These are phyloP conservation scores for Hypoxylon trugodes DNA, from an alignment of 495 filamentous ascomycete species.

Conservation along the genomic window DNA sequence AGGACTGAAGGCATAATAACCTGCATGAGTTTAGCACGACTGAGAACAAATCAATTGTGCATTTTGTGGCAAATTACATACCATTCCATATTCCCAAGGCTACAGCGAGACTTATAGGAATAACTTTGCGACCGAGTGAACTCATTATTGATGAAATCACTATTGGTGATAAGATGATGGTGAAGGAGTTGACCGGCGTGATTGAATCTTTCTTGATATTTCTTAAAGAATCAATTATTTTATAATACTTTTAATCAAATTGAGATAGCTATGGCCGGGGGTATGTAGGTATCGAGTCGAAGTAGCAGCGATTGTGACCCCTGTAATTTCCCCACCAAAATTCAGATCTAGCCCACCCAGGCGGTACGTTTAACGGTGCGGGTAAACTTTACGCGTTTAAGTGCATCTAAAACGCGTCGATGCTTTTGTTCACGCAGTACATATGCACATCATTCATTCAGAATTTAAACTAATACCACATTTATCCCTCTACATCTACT, in stretches of 20 bases:
- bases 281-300: too few species aligned
- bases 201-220: too few species aligned
- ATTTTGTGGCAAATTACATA: conserved; percentile 32
- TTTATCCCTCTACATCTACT: conserved; percentile 15
- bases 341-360: not conserved
- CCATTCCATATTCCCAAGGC: conserved; percentile 46
- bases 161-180: too few species aligned
- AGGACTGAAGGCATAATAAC: conserved; percentile 55
- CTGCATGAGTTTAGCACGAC: conserved; percentile 41
- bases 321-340: conserved; percentile 11
- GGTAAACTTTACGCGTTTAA: conserved; percentile 33
- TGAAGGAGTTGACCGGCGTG: too few species aligned
- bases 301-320: not conserved
- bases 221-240: too few species aligned
- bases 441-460: too few species aligned
- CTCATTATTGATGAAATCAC: too few species aligned
- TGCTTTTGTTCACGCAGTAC: too few species aligned
- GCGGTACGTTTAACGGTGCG: not conserved
- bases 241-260: too few species aligned
- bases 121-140: conserved; percentile 31
- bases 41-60: conserved; percentile 24
- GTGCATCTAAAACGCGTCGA: conserved; percentile 32
- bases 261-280: too few species aligned
- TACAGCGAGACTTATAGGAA: conserved; percentile 40
- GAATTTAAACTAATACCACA: not conserved